A percentile compares a stretch with the other conserved stretches of the same genome.
phyloP scores from a whole-genome alignment of 2,329 filamentous ascomycete genomes.

The Microsporum audouinii region DNA sequence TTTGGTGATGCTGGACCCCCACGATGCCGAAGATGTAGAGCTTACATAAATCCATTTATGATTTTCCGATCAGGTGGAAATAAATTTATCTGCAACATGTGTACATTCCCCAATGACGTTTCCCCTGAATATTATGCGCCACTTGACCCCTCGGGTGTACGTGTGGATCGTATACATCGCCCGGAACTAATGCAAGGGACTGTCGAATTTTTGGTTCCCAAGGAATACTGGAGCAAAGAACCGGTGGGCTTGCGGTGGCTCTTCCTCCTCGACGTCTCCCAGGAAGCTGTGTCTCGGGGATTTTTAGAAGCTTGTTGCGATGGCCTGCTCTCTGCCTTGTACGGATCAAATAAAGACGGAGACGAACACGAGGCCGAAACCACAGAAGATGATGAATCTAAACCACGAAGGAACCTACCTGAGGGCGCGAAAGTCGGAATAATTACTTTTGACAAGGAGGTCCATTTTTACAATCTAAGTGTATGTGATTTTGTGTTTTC shows the following conservation, averaged over 20 bases:
- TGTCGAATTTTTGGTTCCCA: slow-evolving; percentile 91
- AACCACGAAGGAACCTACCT: slow-evolving; percentile 51
- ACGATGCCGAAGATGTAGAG: slow-evolving; percentile 79
- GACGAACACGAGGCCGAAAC: slow-evolving; percentile 28
- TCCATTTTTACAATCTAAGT: slow-evolving; percentile 95
- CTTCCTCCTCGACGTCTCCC: slow-evolving; percentile 86
- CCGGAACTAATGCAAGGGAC: slow-evolving; percentile 85
- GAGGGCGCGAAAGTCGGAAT: slow-evolving; percentile 81
- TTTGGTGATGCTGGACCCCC: slow-evolving; percentile 88
- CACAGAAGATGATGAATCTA: slow-evolving; percentile 38
- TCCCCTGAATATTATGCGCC: slow-evolving; percentile 86
- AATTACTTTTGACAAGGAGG: slow-evolving; percentile 88
- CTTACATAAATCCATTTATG: slow-evolving; percentile 99
- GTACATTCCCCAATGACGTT: slow-evolving; percentile 93
- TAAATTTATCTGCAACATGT: slow-evolving; percentile 97
- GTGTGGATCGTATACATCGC: slow-evolving; percentile 76
- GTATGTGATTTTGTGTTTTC: slow-evolving; percentile 40
- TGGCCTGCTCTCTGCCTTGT: slow-evolving; percentile 74
- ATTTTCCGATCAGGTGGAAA: slow-evolving; percentile 87
- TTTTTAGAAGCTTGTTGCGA: slow-evolving; percentile 85
- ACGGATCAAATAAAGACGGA: slow-evolving; percentile 46
- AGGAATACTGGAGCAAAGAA: slow-evolving; percentile 96
- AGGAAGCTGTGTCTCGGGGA: slow-evolving; percentile 81
- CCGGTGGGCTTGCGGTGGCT: slow-evolving; percentile 79
- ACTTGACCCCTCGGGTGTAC: slow-evolving; percentile 71